Conservation (phyloP, 2,329 filamentous ascomycete genomes). For the Biscogniauxia sp. region DNA sequence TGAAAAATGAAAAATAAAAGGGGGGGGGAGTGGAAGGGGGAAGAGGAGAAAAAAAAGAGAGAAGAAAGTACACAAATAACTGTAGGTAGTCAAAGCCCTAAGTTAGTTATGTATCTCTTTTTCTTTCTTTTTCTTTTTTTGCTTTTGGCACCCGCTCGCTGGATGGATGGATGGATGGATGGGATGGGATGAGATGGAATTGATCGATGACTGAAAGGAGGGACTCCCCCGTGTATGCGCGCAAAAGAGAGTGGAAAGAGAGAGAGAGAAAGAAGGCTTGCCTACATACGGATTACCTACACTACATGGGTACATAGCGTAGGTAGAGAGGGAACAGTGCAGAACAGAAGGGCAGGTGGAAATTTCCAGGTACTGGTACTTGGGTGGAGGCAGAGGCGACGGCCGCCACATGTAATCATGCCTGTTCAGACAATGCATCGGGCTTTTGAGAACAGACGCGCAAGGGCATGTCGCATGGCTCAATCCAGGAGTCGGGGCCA, state of each 20-base stretch:
- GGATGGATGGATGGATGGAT: neutral
- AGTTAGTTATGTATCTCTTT: neutral
- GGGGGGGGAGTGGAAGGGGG: neutral
- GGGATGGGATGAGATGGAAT: no score
- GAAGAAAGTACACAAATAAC: neutral
- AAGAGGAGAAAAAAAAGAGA: constrained; percentile 4
- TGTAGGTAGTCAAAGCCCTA: neutral
- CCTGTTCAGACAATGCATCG: constrained; percentile 23
- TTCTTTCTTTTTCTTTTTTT: constrained; percentile 1
- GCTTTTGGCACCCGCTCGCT: neutral
- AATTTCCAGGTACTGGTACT: constrained; percentile 8
- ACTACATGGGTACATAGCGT: no score
- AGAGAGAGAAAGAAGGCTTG: neutral
- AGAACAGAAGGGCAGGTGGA: neutral
- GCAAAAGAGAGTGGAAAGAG: neutral
- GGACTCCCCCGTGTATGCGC: constrained; percentile 5
- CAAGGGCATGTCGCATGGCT: constrained; percentile 29
- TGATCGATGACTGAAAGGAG: constrained; percentile 17
- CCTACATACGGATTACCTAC: no score
- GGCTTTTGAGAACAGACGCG: constrained; percentile 16
- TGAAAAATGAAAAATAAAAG: constrained; percentile 7
- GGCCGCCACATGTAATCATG: constrained; percentile 15
- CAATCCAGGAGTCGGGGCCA: constrained; percentile 20
- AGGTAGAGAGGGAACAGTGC: constrained; percentile 13
- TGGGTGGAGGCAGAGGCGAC: constrained; percentile 9